A percentile compares a stretch with the other conserved stretches of the same genome.
Conservation (phyloP, 2,329 filamentous ascomycete genomes). For the Claviceps quebecensis region DNA sequence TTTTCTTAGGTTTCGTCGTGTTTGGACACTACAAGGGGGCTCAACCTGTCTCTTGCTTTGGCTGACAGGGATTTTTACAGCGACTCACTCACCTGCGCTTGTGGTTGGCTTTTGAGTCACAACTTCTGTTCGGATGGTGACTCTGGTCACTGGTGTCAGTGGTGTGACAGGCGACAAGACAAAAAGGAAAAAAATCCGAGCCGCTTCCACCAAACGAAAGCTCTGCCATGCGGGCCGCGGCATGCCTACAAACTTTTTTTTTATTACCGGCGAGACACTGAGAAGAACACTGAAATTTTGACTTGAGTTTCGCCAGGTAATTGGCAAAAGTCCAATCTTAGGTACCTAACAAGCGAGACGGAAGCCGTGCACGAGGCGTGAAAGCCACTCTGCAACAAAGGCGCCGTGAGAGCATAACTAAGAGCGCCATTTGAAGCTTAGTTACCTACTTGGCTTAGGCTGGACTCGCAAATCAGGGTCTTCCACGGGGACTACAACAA, state of each 20-base stretch:
- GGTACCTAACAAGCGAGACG: conserved; percentile 1
- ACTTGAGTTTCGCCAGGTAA: background rate
- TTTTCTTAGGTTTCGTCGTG: background rate
- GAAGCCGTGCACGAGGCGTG: background rate
- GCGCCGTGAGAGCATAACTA: background rate
- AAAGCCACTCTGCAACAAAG: conserved; percentile 1
- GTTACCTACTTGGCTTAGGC: background rate
- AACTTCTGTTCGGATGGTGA: too few relatives aligned
- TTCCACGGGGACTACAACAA: background rate
- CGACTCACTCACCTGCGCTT: background rate
- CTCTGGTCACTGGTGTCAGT: too few relatives aligned
- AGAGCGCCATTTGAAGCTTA: conserved; percentile 4
- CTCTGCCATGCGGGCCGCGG: background rate
- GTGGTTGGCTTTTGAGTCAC: background rate
- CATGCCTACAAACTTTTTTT: background rate
- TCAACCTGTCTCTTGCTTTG: background rate
- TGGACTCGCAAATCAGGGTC: conserved; percentile 1
- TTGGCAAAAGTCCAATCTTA: background rate
- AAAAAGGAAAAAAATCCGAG: background rate
- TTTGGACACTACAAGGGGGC: background rate
- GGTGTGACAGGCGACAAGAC: too few relatives aligned
- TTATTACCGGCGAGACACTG: background rate
- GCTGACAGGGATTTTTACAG: background rate
- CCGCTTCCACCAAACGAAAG: too few relatives aligned
- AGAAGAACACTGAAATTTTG: conserved; percentile 1